Evolutionary conservation across 1,284 basidiomycete genomes (phyloP).

Genomic region (Cutaneotrichosporon sp.): DNA sequence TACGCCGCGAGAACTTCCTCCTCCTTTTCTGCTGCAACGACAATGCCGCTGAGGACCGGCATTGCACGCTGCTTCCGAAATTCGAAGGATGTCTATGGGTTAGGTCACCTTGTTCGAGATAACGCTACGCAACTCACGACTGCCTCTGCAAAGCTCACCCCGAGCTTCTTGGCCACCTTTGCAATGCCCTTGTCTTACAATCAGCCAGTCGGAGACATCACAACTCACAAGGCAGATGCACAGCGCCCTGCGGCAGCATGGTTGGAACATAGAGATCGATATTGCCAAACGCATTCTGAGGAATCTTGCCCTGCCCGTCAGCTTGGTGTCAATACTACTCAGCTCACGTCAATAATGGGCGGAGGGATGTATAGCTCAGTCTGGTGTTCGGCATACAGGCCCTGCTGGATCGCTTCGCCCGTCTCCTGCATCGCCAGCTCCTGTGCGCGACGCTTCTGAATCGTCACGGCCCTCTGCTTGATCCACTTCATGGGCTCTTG

Average conservation of each 20-base stretch:
- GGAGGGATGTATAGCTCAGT: conserved; percentile 75
- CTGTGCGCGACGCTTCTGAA: conserved; percentile 74
- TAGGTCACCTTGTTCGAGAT: not conserved
- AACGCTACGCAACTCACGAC: conserved; percentile 50
- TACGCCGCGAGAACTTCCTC: conserved; percentile 76
- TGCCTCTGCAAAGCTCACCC: conserved; percentile 87
- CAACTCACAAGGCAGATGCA: conserved; percentile 77
- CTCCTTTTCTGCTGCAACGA: conserved; percentile 78
- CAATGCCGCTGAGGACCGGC: conserved; percentile 80
- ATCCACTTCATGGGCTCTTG: conserved; percentile 85
- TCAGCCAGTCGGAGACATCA: conserved; percentile 4
- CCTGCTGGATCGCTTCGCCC: conserved; percentile 69
- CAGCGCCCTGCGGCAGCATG: conserved; percentile 86
- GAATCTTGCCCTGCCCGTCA: conserved; percentile 70
- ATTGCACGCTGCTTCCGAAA: conserved; percentile 82
- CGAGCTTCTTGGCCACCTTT: conserved; percentile 76
- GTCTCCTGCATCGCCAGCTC: conserved; percentile 61
- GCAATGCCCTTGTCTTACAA: conserved; percentile 72
- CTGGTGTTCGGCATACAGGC: conserved; percentile 78
- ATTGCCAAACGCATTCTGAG: conserved; percentile 94
- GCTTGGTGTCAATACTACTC: not conserved
- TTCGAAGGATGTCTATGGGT: conserved; percentile 65
- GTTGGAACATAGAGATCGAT: conserved; percentile 92
- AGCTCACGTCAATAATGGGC: conserved; percentile 72
- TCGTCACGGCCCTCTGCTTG: conserved; percentile 78